These are phyloP conservation scores for Populus deltoides DNA, from an alignment of 345 rosid genomes.

Conservation along the genomic window DNA sequence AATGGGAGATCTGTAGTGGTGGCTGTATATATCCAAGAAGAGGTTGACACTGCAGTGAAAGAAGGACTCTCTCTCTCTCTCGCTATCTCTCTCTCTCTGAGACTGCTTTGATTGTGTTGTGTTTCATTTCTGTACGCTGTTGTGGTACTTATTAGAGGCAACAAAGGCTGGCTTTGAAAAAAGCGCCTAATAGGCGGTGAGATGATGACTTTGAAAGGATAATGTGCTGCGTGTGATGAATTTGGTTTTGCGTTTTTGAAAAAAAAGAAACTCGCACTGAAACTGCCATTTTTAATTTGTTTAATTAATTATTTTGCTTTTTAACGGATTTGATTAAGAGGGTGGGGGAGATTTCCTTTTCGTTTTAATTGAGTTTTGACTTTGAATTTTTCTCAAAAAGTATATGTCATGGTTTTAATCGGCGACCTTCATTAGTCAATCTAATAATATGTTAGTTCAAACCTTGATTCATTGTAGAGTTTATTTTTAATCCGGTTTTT, in stretches of 20 bases:
- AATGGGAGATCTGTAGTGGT: background rate
- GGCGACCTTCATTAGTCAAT: no score
- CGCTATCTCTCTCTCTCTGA: background rate
- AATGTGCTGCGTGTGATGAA: background rate
- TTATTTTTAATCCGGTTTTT: no score
- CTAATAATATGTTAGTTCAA: no score
- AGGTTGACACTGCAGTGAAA: background rate
- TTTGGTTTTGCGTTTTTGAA: background rate
- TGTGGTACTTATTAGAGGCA: background rate
- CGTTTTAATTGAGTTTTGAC: background rate
- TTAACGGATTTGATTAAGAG: background rate
- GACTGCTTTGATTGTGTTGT: background rate
- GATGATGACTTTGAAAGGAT: no score
- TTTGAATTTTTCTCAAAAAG: background rate
- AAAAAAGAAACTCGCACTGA: no score
- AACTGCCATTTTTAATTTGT: no score
- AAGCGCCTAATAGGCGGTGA: background rate
- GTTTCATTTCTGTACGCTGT: background rate
- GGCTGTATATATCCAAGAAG: background rate
- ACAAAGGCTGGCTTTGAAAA: background rate
- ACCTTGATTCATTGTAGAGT: no score
- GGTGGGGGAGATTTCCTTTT: background rate
- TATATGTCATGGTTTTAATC: no score
- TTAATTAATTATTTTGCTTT: no score
- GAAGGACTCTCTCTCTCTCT: background rate